These are phyloP conservation scores for Fusarium albosuccineum DNA, from an alignment of 2,329 filamentous ascomycete genomes.

Conservation along the genomic window DNA sequence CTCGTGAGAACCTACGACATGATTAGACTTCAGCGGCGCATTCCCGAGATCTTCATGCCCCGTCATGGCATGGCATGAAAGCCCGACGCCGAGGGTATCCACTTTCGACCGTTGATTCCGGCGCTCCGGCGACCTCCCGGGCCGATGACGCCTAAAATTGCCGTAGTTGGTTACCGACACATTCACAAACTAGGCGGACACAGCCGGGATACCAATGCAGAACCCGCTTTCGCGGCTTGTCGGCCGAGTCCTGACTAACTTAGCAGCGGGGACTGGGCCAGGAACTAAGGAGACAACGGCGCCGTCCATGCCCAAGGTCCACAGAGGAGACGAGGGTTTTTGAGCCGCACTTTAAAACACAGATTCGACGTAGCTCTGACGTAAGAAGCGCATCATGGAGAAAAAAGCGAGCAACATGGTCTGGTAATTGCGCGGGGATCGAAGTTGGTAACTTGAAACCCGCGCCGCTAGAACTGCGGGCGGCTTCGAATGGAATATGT, in stretches of 20 bases:
- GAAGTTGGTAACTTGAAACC: not conserved
- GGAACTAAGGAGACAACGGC: slow-evolving; percentile 2
- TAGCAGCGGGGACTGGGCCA: slow-evolving; percentile 2
- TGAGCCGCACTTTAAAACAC: slow-evolving; percentile 18
- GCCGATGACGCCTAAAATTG: not conserved
- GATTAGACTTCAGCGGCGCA: too few species aligned
- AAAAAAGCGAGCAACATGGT: not conserved
- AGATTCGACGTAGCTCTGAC: slow-evolving; percentile 2
- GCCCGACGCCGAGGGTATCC: not conserved
- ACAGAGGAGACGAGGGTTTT: slow-evolving; percentile 12
- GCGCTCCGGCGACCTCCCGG: not conserved
- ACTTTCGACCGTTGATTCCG: slow-evolving; percentile 1
- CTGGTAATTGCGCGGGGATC: not conserved
- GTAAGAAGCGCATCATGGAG: slow-evolving; percentile 8
- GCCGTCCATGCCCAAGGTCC: slow-evolving; percentile 8
- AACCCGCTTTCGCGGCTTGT: not conserved
- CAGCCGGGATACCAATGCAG: not conserved
- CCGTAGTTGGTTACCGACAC: too few species aligned
- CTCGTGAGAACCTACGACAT: too few species aligned
- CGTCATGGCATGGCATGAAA: not conserved
- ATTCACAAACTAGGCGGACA: not conserved
- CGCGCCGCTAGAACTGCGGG: slow-evolving; percentile 4
- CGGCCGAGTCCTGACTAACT: slow-evolving; percentile 12
- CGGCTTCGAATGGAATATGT: slow-evolving; percentile 12
- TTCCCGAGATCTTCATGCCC: not conserved